Evolutionary conservation across 345 rosid species (phyloP), one percentile per base, ranked within the genome.

Genomic region (Linum lewisii): DNA sequence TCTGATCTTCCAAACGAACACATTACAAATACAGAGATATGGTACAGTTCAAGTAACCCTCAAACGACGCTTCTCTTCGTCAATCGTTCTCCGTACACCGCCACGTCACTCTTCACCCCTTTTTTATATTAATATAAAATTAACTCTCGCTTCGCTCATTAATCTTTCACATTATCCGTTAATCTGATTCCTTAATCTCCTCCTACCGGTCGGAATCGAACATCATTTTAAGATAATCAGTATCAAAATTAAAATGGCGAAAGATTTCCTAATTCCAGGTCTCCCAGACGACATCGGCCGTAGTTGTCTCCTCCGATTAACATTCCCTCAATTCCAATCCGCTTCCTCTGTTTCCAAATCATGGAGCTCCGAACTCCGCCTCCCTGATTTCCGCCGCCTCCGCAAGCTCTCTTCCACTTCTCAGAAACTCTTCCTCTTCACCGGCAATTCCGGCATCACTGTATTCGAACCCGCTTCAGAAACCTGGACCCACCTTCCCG

Each of bases 251-350:
- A 26, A 26, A 26, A 38, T 15, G 45, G 8, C 45, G 14, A 38
- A 9, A 38, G 2, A 8, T 2, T 15, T 78, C 23, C 55, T 85
- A 56, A 80, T 85, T 20, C 92, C 90, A 0, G 77, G 81, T 25
- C 81, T 88, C 37, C 90, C 90, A 1, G 44, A 82, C 23, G 94
- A 85, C 34, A 45, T 82, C 5, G 86, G 83, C 9, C 83, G 82
- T 1, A 79, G 82, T 60, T 85, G 90, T 66, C 73, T 88, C 24
- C 63, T 80, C 20, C 86, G 88, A 18, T 58, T 83, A 2, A 50
- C 69, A 0, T 80, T 77, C 71, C 55, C 62, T n/a, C 75, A 75
- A 14, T 72, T 85, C 61, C 57, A 85, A 0, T 14, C 57, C 0
- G 77, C 74, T 7, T 62, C 78, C 11, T 76, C 90, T 10, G 76